A percentile compares a stretch with the other conserved stretches of the same genome.
Conservation (phyloP, 108 stramenopile species). For the Skeletonema menzelii region DNA sequence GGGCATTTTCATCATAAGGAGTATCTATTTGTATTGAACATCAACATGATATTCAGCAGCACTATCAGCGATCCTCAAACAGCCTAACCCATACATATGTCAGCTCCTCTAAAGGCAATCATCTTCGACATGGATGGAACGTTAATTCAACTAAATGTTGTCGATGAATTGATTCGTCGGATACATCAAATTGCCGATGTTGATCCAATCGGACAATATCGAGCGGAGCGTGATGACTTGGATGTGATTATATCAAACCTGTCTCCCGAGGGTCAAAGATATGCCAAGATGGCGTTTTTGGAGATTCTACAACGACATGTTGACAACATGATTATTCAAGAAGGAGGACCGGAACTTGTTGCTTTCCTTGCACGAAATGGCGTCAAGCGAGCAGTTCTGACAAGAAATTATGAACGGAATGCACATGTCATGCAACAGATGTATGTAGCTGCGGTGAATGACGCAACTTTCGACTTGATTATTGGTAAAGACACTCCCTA, state of each 20-base stretch:
- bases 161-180: slow-evolving; percentile 1
- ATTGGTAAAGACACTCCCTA: slow-evolving; percentile 5
- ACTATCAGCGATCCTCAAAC: neutral
- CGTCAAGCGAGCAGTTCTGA: slow-evolving; percentile 18
- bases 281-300: slow-evolving; percentile 8
- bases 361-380: slow-evolving; percentile 8
- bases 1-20: too few species aligned
- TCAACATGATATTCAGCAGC: too few species aligned
- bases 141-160: slow-evolving; percentile 8
- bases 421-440: slow-evolving; percentile 13
- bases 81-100: too few species aligned
- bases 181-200: slow-evolving; percentile 17
- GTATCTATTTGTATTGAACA: too few species aligned
- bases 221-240: neutral
- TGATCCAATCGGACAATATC: neutral
- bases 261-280: neutral
- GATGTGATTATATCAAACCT: neutral
- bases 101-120: neutral
- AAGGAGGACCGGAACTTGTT: slow-evolving; percentile 3
- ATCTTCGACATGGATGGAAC: slow-evolving; percentile 42
- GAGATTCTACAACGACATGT: slow-evolving; percentile 14
- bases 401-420: slow-evolving; percentile 17
- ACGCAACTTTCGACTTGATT: slow-evolving; percentile 12
- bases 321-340: slow-evolving; percentile 25
- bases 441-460: neutral